Conservation (phyloP, 345 rosid species). For the Hypericum perforatum region DNA sequence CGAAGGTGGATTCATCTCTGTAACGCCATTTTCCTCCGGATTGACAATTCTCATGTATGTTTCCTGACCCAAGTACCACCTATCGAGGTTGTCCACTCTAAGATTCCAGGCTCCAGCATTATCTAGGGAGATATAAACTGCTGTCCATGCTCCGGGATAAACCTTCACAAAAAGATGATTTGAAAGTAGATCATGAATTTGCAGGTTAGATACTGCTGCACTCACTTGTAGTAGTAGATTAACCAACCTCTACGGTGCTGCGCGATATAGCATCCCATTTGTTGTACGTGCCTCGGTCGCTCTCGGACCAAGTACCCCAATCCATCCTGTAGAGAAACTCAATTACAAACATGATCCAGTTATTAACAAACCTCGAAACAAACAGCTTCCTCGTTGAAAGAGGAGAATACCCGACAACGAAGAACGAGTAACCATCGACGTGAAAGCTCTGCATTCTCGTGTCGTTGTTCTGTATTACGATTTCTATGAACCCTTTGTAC, state of each 20-base stretch:
- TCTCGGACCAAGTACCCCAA: constrained; percentile 80
- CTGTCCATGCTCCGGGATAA: constrained; percentile 90
- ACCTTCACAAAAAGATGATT: constrained; percentile 35
- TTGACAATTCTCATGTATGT: constrained; percentile 75
- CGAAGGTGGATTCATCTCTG: constrained; percentile 59
- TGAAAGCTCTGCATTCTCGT: constrained; percentile 87
- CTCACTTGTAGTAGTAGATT: background rate
- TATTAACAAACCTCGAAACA: no score
- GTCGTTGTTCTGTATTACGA: constrained; percentile 81
- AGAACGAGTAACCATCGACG: constrained; percentile 74
- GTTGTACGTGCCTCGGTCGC: constrained; percentile 54
- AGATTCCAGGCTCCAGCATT: constrained; percentile 87
- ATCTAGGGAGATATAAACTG: constrained; percentile 63
- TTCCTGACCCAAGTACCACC: constrained; percentile 91
- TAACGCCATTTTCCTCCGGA: constrained; percentile 72
- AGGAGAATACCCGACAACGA: constrained; percentile 66
- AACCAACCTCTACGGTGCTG: constrained; percentile 43
- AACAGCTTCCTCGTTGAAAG: no score
- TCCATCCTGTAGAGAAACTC: constrained; percentile 54
- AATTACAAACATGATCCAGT: background rate
- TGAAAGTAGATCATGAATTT: no score
- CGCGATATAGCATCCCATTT: constrained; percentile 59
- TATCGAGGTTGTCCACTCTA: constrained; percentile 78
- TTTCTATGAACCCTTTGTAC: constrained; percentile 75
- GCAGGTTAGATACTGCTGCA: background rate